These are phyloP conservation scores for Metarhizium guizhouense DNA, from an alignment of 2,329 filamentous ascomycete genomes.

Conservation along the genomic window DNA sequence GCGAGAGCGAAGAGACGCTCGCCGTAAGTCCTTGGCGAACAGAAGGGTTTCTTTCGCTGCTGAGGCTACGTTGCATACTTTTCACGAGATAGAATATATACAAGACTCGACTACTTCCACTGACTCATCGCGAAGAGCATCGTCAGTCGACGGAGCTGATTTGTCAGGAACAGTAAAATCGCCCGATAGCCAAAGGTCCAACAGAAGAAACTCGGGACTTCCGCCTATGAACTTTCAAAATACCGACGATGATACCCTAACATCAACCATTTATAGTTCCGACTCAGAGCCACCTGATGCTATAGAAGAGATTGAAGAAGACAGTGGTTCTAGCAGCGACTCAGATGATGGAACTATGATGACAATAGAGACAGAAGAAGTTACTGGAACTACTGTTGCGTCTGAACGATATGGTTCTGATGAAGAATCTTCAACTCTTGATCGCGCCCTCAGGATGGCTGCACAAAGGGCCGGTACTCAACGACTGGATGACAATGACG, in stretches of 20 bases:
- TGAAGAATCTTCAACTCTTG: slow-evolving; percentile 60
- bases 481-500: slow-evolving; percentile 39
- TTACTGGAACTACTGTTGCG: slow-evolving; percentile 58
- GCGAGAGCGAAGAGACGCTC: slow-evolving; percentile 71
- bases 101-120: slow-evolving; percentile 80
- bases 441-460: slow-evolving; percentile 70
- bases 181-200: slow-evolving; percentile 55
- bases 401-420: slow-evolving; percentile 56
- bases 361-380: slow-evolving; percentile 72
- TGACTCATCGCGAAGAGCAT: slow-evolving; percentile 66
- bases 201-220: slow-evolving; percentile 58
- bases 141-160: slow-evolving; percentile 37
- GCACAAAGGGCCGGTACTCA: slow-evolving; percentile 67
- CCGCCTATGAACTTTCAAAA: slow-evolving; percentile 56
- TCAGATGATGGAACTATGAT: slow-evolving; percentile 73
- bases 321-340: slow-evolving; percentile 40
- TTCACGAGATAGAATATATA: slow-evolving; percentile 84
- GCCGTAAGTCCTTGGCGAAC: slow-evolving; percentile 87
- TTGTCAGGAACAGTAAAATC: slow-evolving; percentile 38
- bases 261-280: slow-evolving; percentile 71
- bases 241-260: slow-evolving; percentile 56
- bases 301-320: slow-evolving; percentile 45
- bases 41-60: slow-evolving; percentile 94
- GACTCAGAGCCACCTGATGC: slow-evolving; percentile 50
- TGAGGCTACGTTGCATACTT: slow-evolving; percentile 93